Evolutionary conservation across 1,284 basidiomycete genomes (phyloP).

Genomic region (Agroathelia rolfsii): DNA sequence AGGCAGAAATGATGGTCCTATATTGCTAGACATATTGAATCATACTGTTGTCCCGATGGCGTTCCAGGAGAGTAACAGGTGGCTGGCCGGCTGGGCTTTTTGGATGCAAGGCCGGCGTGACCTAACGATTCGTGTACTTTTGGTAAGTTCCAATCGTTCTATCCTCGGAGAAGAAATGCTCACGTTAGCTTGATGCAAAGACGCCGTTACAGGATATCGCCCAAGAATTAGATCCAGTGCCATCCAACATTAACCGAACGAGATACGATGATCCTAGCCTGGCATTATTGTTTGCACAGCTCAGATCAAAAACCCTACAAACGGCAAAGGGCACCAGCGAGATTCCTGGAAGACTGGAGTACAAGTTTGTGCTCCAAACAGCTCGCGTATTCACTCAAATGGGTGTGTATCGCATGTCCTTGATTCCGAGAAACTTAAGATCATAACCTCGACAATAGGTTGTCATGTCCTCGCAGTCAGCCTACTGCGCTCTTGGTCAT

Average conservation of each 20-base stretch:
- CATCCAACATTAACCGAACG: constrained; percentile 39
- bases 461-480: constrained; percentile 85
- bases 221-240: constrained; percentile 38
- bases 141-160: constrained; percentile 39
- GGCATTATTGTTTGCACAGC: constrained; percentile 82
- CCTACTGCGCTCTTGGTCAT: constrained; percentile 83
- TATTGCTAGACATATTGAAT: constrained; percentile 64
- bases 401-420: constrained; percentile 46
- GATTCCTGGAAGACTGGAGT: constrained; percentile 79
- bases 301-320: constrained; percentile 83
- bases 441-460: constrained; percentile 37
- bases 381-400: constrained; percentile 86
- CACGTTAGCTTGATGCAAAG: constrained; percentile 26
- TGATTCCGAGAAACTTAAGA: constrained; percentile 1
- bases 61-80: constrained; percentile 81
- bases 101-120: constrained; percentile 84
- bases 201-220: constrained; percentile 71
- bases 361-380: constrained; percentile 90
- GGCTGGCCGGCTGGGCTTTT: constrained; percentile 96
- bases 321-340: constrained; percentile 86
- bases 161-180: background rate
- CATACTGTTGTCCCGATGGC: constrained; percentile 76
- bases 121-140: constrained; percentile 73
- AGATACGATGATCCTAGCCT: constrained; percentile 89
- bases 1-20: constrained; percentile 70